Percentiles rank a stretch among this genome's conserved stretches.
Evolutionary conservation across 306 rosid genomes (phyloP).

Genomic region (Quercus gilva): DNA sequence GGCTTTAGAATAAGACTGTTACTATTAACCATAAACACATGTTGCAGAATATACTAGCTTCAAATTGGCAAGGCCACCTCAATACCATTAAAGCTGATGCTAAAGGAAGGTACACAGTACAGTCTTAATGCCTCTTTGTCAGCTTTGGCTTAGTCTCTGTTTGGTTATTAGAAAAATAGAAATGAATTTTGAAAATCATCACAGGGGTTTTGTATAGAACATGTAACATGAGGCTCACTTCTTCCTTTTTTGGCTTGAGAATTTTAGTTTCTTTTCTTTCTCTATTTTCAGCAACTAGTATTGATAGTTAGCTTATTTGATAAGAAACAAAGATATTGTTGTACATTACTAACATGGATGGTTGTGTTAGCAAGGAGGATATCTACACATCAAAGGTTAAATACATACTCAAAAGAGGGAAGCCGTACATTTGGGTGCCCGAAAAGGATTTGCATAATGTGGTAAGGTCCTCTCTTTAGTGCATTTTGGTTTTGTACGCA

Average conservation of each 20-base stretch:
- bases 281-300: neutral
- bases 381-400: conserved; percentile 75
- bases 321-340: neutral
- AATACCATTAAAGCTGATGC: conserved; percentile 82
- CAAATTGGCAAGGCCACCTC: conserved; percentile 84
- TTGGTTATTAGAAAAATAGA: neutral
- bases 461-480: conserved; percentile 40
- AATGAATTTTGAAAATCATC: neutral
- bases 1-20: neutral
- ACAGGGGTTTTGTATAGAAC: neutral
- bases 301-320: neutral
- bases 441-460: conserved; percentile 78
- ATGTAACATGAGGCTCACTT: neutral
- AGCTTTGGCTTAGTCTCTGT: neutral
- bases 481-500: neutral
- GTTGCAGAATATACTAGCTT: conserved; percentile 71
- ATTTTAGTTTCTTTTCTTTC: neutral
- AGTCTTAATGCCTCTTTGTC: neutral
- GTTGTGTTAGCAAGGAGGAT: conserved; percentile 53
- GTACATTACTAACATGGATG: conserved; percentile 23
- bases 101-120: conserved; percentile 71
- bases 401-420: conserved; percentile 69
- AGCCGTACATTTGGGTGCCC: conserved; percentile 87
- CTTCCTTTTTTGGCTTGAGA: neutral
- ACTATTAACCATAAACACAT: neutral